phyloP scores from a whole-genome alignment of 2,329 filamentous ascomycete genomes.

The Diplodia mutila region DNA sequence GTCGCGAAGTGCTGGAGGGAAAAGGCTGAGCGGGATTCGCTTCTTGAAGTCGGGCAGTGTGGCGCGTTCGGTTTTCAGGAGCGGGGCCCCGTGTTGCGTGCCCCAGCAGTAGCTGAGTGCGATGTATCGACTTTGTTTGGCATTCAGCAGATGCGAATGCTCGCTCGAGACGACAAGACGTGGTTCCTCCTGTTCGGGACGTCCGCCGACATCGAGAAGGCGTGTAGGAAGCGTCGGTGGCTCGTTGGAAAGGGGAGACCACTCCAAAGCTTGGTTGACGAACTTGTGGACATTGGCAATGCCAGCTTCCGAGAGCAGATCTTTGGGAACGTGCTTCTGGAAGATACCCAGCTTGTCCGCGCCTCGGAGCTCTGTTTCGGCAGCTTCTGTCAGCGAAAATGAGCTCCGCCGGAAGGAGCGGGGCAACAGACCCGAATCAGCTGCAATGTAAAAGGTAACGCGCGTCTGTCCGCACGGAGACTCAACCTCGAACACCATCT shows the following conservation, averaged over 20 bases:
- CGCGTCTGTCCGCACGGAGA: neutral
- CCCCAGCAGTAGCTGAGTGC: constrained; percentile 20
- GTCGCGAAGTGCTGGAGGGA: constrained; percentile 15
- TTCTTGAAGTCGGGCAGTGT: neutral
- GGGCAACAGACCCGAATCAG: neutral
- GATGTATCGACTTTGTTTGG: neutral
- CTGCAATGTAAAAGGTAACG: neutral
- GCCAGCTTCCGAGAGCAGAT: neutral
- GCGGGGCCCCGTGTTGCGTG: neutral
- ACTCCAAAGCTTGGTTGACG: neutral
- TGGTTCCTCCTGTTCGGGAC: neutral
- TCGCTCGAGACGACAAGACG: neutral
- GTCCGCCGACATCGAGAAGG: neutral
- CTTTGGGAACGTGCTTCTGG: neutral
- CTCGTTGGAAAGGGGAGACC: neutral
- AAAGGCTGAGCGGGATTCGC: neutral
- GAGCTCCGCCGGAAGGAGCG: too few relatives aligned
- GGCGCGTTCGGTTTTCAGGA: neutral
- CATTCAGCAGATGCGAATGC: neutral
- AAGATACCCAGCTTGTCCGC: neutral
- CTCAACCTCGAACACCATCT: neutral
- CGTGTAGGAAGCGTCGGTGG: neutral
- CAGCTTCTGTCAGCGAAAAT: neutral
- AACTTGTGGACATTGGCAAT: neutral
- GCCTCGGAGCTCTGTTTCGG: neutral